Percentiles rank a stretch among this genome's conserved stretches.
phyloP scores from a whole-genome alignment of 2,329 filamentous ascomycete species.

The Curvularia eragrostidis region DNA sequence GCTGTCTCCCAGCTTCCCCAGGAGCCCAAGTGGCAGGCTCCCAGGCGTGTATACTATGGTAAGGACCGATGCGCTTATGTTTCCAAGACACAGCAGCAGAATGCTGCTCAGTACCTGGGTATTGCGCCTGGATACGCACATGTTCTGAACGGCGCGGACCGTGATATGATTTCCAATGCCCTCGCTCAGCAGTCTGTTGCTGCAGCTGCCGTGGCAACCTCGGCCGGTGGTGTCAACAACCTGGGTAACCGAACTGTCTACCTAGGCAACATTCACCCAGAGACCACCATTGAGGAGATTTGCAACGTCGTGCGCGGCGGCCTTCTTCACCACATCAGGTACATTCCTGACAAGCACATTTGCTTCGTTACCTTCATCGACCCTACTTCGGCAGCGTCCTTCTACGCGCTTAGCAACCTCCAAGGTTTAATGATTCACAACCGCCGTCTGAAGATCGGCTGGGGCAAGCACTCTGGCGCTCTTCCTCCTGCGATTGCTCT shows the following conservation, averaged over 20 bases:
- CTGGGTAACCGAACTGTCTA: conserved; percentile 97
- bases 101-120: conserved; percentile 95
- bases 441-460: conserved; percentile 94
- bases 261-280: conserved; percentile 96
- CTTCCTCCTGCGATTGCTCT: conserved; percentile 94
- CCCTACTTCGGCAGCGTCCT: conserved; percentile 94
- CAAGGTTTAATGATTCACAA: conserved; percentile 99
- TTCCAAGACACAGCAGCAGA: conserved; percentile 99
- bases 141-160: conserved; percentile 93
- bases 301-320: conserved; percentile 98
- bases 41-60: conserved; percentile 95
- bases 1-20: conserved; percentile 95
- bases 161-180: conserved; percentile 94
- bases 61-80: conserved; percentile 99
- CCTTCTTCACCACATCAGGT: conserved; percentile 95
- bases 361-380: conserved; percentile 99
- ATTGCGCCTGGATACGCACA: conserved; percentile 97
- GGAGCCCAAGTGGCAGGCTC: conserved; percentile 95
- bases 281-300: conserved; percentile 99
- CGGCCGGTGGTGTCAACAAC: conserved; percentile 95
- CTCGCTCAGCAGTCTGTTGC: conserved; percentile 97
- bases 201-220: conserved; percentile 93
- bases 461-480: conserved; percentile 98
- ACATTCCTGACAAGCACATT: conserved; percentile 99
- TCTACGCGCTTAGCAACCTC: conserved; percentile 96